Conservation (phyloP, 306 rosid species). For the Cyamopsis tetragonoloba region DNA sequence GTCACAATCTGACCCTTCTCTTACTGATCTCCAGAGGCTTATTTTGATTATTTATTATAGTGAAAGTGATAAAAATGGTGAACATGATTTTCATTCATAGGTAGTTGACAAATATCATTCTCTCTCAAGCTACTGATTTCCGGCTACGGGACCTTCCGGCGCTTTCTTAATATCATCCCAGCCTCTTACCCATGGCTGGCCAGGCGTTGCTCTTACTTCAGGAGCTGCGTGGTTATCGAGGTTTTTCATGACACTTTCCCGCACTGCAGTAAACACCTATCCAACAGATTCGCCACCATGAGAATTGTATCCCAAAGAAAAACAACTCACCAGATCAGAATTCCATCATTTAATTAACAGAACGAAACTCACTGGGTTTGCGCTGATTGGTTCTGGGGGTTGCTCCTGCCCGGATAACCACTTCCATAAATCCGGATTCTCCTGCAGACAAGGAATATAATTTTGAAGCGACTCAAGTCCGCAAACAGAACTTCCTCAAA, state of each 20-base stretch:
- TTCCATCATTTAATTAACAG: slow-evolving; percentile 6
- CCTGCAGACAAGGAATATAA: slow-evolving; percentile 38
- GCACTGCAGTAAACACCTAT: slow-evolving; percentile 63
- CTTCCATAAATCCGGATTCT: slow-evolving; percentile 79
- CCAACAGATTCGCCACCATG: slow-evolving; percentile 1
- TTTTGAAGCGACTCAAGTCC: neutral
- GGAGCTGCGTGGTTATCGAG: slow-evolving; percentile 54
- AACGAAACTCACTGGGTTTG: slow-evolving; percentile 56
- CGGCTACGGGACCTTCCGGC: no score
- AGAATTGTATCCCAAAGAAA: slow-evolving; percentile 5
- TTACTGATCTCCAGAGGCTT: no score
- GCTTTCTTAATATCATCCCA: no score
- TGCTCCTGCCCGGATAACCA: slow-evolving; percentile 76
- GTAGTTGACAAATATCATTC: no score
- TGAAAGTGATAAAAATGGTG: no score
- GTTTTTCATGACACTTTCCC: slow-evolving; percentile 41
- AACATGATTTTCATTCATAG: no score
- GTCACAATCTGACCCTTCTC: no score
- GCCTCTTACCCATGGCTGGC: no score
- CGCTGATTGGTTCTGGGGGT: slow-evolving; percentile 52
- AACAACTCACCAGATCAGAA: neutral
- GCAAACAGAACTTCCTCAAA: neutral
- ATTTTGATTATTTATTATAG: no score
- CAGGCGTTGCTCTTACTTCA: slow-evolving; percentile 60
- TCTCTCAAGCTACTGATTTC: no score